These are phyloP conservation scores for Colletotrichum lini DNA, from an alignment of 2,329 filamentous ascomycete genomes.

Conservation along the genomic window DNA sequence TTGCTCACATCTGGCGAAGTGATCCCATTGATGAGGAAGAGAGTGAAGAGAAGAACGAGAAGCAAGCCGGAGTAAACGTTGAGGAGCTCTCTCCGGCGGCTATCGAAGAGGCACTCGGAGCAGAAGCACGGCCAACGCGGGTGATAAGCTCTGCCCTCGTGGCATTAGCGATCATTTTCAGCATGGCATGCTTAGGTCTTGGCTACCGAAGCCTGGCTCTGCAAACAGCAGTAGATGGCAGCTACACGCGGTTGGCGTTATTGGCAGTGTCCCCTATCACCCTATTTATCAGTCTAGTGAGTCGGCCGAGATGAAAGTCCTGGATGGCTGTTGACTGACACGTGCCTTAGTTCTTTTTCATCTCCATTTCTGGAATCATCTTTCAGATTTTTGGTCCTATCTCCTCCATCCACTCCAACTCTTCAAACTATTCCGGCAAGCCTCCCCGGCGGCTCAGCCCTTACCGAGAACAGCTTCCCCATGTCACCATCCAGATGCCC, in stretches of 20 bases:
- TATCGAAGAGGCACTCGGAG: constrained; percentile 55
- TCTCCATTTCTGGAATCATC: constrained; percentile 54
- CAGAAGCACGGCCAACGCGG: constrained; percentile 63
- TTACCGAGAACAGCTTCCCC: constrained; percentile 53
- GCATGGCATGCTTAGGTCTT: constrained; percentile 66
- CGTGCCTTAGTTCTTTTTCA: constrained; percentile 59
- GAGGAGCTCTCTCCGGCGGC: constrained; percentile 60
- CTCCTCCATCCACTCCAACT: constrained; percentile 59
- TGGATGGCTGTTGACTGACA: constrained; percentile 29
- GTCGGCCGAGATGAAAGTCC: constrained; percentile 28
- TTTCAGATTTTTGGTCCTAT: constrained; percentile 66
- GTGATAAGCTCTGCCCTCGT: constrained; percentile 70
- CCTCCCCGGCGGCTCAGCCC: constrained; percentile 50
- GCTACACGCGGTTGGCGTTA: constrained; percentile 69
- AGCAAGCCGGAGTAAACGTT: constrained; percentile 54
- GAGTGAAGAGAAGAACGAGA: constrained; percentile 58
- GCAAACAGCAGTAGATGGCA: constrained; percentile 67
- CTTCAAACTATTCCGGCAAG: constrained; percentile 60
- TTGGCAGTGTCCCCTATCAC: constrained; percentile 66
- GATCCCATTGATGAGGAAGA: constrained; percentile 55
- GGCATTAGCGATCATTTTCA: constrained; percentile 65
- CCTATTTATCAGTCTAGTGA: constrained; percentile 69
- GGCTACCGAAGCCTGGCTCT: constrained; percentile 70
- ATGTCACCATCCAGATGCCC: constrained; percentile 62
- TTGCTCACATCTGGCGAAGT: constrained; percentile 69